Conservation (phyloP, 768 basidiomycete genomes). For the Suillus occidentalis region DNA sequence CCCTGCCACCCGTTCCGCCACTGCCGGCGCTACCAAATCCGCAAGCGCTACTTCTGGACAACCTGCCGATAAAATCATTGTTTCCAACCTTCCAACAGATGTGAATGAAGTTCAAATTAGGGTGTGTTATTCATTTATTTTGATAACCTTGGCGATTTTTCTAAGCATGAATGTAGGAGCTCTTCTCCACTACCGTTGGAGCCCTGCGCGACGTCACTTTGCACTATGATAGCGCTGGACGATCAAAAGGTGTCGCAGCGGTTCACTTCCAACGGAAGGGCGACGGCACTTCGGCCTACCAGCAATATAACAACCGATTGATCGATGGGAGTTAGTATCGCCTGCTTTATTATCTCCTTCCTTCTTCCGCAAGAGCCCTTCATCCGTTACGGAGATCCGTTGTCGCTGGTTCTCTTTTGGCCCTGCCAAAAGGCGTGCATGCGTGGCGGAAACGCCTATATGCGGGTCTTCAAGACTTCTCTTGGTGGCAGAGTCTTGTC, state of each 20-base stretch:
- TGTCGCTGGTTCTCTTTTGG: constrained; percentile 22
- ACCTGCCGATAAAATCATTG: constrained; percentile 85
- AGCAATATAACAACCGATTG: constrained; percentile 96
- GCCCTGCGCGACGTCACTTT: constrained; percentile 82
- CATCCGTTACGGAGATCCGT: constrained; percentile 19
- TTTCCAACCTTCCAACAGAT: constrained; percentile 89
- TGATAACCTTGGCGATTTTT: constrained; percentile 6
- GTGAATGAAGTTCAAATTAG: constrained; percentile 93
- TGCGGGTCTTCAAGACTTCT: constrained; percentile 29
- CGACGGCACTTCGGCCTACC: constrained; percentile 88
- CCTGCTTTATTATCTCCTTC: constrained; percentile 37
- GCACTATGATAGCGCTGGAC: constrained; percentile 80
- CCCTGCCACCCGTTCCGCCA: constrained; percentile 54
- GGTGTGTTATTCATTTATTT: constrained; percentile 42
- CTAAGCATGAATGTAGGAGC: constrained; percentile 57
- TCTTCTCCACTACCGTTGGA: constrained; percentile 90
- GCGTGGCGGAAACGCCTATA: constrained; percentile 18
- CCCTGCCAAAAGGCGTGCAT: constrained; percentile 13
- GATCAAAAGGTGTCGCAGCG: constrained; percentile 88
- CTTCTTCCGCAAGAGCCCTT: constrained; percentile 25
- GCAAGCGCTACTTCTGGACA: constrained; percentile 40
- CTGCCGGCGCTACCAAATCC: constrained; percentile 42
- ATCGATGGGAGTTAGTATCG: constrained; percentile 99
- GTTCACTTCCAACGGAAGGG: constrained; percentile 85
- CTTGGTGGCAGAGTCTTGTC: constrained; percentile 30